These are phyloP conservation scores for Chlorella sp. DNA, from an alignment of 139 green algal genomes.

Conservation along the genomic window DNA sequence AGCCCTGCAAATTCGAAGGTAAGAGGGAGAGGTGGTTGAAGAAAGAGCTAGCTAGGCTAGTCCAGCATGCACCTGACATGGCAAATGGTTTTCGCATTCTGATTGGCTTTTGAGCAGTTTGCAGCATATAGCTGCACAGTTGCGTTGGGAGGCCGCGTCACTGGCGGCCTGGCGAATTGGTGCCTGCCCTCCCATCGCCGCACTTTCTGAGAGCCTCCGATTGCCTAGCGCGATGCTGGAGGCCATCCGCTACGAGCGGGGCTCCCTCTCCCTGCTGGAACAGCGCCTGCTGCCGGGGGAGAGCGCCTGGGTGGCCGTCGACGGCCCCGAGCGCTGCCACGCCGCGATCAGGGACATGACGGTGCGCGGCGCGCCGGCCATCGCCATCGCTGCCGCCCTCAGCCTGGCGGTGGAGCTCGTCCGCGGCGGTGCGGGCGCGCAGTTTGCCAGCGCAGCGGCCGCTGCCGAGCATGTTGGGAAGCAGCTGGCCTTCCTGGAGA, in stretches of 20 bases:
- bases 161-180: too few relatives aligned
- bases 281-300: slow-evolving; percentile 85
- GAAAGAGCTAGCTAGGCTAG: too few relatives aligned
- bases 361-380: slow-evolving; percentile 92
- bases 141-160: too few relatives aligned
- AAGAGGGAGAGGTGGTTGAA: too few relatives aligned
- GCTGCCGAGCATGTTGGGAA: slow-evolving; percentile 43
- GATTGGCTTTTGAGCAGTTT: too few relatives aligned
- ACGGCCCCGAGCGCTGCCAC: slow-evolving; percentile 56
- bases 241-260: slow-evolving; percentile 79
- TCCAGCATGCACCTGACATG: too few relatives aligned
- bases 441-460: slow-evolving; percentile 44
- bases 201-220: background rate
- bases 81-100: too few relatives aligned
- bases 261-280: slow-evolving; percentile 85
- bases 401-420: slow-evolving; percentile 71
- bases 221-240: too few relatives aligned
- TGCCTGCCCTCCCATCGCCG: background rate
- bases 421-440: slow-evolving; percentile 29
- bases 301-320: slow-evolving; percentile 65
- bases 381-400: slow-evolving; percentile 87
- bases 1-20: too few relatives aligned
- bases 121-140: too few relatives aligned
- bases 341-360: slow-evolving; percentile 87
- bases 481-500: slow-evolving; percentile 80